Base-by-base conservation (phyloP, 2,329 filamentous ascomycete genomes). In the Trichoderma cornu-damae region DNA sequence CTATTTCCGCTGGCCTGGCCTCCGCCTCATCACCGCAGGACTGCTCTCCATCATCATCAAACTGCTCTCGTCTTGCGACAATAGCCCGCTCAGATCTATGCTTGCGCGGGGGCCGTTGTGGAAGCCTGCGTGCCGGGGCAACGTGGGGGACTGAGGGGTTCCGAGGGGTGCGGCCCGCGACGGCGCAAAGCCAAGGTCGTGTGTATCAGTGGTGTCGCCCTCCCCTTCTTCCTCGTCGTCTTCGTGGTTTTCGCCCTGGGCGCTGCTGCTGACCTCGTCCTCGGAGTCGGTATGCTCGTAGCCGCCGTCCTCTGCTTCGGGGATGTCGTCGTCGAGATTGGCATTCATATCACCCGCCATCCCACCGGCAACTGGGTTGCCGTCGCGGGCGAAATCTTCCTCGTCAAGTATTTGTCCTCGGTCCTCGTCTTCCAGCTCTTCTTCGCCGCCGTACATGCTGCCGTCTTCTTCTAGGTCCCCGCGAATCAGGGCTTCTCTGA, bases 211-310 rank as follows among this genome's bases (percentile, higher is more conserved):
- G 3, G 59, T 61, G 14, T 61, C 59, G 20, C 64, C 65, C 12
- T 61, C 62, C 1, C 61, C 59, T 9, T 56, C 54, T 8, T 49
- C 51, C 0, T 52, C 57, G 0, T 72, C 65, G 2, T 74, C 74
- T 38, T 55, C 34, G n/a, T 24, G 50, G 16, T 26, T 26, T 11
- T 20, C 32, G 34, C 28, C 35, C 22, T 74, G 72, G 48, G 74
- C 74, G 60, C 77, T 80, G 66, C 77, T 82, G 59, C 72, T 79
- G 51, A 84, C 63, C 51, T 85, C 84, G 7, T 78, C 86, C 62
- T 90, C 87, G 2, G 86, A 87, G 71, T 90, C 88, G 7, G 88
- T 90, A 68, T 90, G 87, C 74, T 91, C 87, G 73, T 90, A 90
- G 63, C 82, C 81, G 24, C 78, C 82, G 65, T 75, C 76, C 65